Percentiles rank a stretch among this genome's conserved stretches.
Evolutionary conservation across 768 basidiomycete genomes (phyloP).

Genomic region (Pholiota conissans): DNA sequence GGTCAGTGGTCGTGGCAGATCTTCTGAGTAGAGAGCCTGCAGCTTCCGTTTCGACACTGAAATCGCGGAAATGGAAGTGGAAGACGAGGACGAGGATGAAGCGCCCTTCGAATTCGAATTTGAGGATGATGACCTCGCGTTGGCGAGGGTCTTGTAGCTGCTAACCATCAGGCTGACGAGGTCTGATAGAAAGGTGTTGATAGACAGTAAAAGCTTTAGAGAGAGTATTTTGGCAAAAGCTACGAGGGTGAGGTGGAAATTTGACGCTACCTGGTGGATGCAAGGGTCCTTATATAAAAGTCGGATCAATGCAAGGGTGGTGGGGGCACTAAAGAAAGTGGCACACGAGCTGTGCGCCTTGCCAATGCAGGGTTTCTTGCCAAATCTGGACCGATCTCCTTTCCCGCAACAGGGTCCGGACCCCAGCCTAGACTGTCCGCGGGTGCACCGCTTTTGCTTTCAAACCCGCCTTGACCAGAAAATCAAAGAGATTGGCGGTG

Average conservation of each 20-base stretch:
- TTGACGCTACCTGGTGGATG: not conserved
- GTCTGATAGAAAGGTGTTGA: not conserved
- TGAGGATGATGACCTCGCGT: not conserved
- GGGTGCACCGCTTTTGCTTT: not conserved
- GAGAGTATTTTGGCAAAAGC: not conserved
- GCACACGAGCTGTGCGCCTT: not conserved
- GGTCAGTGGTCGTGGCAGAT: slow-evolving; percentile 14
- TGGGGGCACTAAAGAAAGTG: no score
- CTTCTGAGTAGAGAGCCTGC: not conserved
- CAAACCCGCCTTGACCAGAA: not conserved
- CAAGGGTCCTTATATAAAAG: not conserved
- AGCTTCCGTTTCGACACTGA: not conserved
- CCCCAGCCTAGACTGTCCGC: not conserved
- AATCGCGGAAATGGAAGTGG: no score
- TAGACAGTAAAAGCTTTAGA: not conserved
- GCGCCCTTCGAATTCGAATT: not conserved
- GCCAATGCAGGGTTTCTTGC: not conserved
- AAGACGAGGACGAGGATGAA: not conserved
- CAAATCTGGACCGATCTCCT: not conserved
- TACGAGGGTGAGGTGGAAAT: not conserved
- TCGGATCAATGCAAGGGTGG: not conserved
- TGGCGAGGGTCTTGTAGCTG: not conserved
- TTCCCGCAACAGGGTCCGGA: not conserved
- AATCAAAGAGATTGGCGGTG: not conserved
- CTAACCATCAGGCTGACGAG: not conserved